Evolutionary conservation across 495 filamentous ascomycete species (phyloP).

Genomic region (Thozetella sp.): DNA sequence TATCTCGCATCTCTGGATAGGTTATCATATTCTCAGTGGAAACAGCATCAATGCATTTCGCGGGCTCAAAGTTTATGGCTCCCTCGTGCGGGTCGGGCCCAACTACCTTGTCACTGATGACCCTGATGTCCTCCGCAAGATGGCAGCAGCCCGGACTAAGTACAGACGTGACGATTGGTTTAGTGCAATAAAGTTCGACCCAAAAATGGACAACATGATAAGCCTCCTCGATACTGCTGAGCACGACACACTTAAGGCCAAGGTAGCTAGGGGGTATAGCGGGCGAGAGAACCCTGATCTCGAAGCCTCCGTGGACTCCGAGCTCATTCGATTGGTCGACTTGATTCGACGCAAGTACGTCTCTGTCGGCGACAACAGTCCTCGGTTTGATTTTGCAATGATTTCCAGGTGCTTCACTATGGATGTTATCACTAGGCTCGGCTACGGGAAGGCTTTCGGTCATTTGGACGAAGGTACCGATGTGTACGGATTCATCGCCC

Average conservation of each 20-base stretch:
- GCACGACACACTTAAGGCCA: slow-evolving; percentile 28
- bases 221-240: no score
- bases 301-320: slow-evolving; percentile 39
- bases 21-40: background rate
- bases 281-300: slow-evolving; percentile 44
- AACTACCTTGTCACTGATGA: slow-evolving; percentile 36
- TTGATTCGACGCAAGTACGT: slow-evolving; percentile 33
- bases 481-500: slow-evolving; percentile 45
- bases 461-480: slow-evolving; percentile 46
- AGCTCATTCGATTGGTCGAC: slow-evolving; percentile 33
- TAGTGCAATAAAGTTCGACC: no score
- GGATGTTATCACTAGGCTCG: slow-evolving; percentile 47
- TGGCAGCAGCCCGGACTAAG: no score
- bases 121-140: no score
- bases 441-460: slow-evolving; percentile 54
- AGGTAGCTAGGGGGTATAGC: slow-evolving; percentile 34
- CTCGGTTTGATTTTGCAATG: slow-evolving; percentile 39
- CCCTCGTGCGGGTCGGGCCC: slow-evolving; percentile 43
- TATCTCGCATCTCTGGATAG: slow-evolving; percentile 21
- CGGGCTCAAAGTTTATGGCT: slow-evolving; percentile 33
- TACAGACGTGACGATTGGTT: no score
- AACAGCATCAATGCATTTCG: background rate
- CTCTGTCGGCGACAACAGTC: slow-evolving; percentile 24
- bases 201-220: no score
- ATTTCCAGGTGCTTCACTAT: slow-evolving; percentile 49